Evolutionary conservation across 2,329 filamentous ascomycete genomes (phyloP), one percentile per base, ranked within the genome.

Genomic region (Cyanodermella asteris): DNA sequence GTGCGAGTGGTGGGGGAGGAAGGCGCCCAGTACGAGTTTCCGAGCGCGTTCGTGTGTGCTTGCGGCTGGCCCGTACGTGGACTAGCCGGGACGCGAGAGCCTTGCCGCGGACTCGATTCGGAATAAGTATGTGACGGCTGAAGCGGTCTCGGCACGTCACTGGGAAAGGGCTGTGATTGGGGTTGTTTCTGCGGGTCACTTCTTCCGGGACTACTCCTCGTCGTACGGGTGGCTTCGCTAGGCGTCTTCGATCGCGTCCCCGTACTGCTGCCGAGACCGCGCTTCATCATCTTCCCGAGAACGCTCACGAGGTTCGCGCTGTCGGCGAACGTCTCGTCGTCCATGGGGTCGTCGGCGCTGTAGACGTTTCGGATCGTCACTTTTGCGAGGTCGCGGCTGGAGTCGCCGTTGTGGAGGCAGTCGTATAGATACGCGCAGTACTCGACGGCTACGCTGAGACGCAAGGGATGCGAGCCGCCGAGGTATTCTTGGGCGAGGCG

Each of bases 351-450:
- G 26, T 74, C 70, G 2, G 81, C 80, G 29, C 81, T 74, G 43
- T 93, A 93, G 1, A 93, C 84, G 38, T 91, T 80, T 20, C 75
- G 64, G 31, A 94, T 87, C 3, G 82, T 78, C 18, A 71, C 62
- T 39, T 77, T 73, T 7, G 87, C 84, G 9, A 93, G 49, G 27
- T 64, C 63, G 16, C 82, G 64, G 25, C 78, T 81, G 18, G 59
- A 67, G 13, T 82, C 71, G 23, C 64, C 58, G 38, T 94, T 81
- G 42, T 87, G 78, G 3, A 78, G 60, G 41, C 84, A 94, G 42
- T 94, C 87, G 55, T 84, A 93, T 1, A 93, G 55, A 44, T 93
- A 97, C 0, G 82, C 82, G 9, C 76, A 69, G 44, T 90, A 90
- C 46, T 97, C 87, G 1, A 91, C 73, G 39, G 87, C 87, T 26